Evolutionary conservation across 2,329 filamentous ascomycete species (phyloP).

Genomic region (Rhynchosporium secalis): DNA sequence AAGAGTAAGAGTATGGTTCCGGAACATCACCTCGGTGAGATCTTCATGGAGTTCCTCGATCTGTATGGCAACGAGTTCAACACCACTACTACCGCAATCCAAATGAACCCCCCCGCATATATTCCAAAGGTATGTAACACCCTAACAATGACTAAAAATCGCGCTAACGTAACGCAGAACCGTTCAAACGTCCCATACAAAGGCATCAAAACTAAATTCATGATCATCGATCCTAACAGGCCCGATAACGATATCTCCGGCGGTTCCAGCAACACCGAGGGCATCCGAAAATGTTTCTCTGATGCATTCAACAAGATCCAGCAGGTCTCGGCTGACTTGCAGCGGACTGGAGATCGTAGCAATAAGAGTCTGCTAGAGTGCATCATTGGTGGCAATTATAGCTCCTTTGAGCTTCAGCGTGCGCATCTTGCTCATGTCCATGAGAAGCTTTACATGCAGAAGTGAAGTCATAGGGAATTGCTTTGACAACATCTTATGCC

Average conservation of each 20-base stretch:
- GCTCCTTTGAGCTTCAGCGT: constrained; percentile 69
- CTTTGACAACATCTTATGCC: neutral
- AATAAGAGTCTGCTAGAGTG: constrained; percentile 59
- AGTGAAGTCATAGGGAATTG: constrained; percentile 17
- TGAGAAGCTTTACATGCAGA: constrained; percentile 32
- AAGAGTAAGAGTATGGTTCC: constrained; percentile 60
- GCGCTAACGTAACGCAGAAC: constrained; percentile 14
- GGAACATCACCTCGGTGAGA: constrained; percentile 71
- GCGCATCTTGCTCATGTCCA: constrained; percentile 45
- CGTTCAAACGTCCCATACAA: constrained; percentile 46
- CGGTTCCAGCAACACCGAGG: constrained; percentile 69
- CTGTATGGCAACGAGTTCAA: constrained; percentile 86
- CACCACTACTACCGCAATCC: constrained; percentile 68
- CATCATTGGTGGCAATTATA: constrained; percentile 78
- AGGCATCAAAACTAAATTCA: constrained; percentile 63
- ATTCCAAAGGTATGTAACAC: constrained; percentile 68
- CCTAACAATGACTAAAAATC: neutral
- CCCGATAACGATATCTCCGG: constrained; percentile 84
- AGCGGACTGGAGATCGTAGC: constrained; percentile 36
- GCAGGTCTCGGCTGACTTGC: constrained; percentile 56
- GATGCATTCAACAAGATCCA: constrained; percentile 60
- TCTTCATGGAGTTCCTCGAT: constrained; percentile 85
- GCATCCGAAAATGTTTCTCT: constrained; percentile 70
- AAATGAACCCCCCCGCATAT: constrained; percentile 71
- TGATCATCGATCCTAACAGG: constrained; percentile 91